Base-by-base conservation (phyloP, 768 basidiomycete species). In the Tricholoma terreum region DNA sequence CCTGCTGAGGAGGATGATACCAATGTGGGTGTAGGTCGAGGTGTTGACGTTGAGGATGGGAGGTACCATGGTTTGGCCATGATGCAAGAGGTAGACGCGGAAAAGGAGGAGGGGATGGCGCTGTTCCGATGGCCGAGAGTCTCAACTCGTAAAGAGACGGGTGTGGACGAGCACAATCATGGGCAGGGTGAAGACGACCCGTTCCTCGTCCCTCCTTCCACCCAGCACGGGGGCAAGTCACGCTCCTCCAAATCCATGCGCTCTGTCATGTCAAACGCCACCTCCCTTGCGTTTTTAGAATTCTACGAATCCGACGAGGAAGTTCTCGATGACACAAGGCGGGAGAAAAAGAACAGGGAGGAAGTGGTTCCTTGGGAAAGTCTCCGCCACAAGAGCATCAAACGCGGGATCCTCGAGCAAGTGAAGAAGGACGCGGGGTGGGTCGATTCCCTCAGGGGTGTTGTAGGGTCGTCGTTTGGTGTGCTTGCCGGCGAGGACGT, bases 381-480 rank as follows among this genome's bases (percentile, higher is more conserved):
- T 30, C 67, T 80, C 17, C 73, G 79, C 6, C 79, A 80, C 60
- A 79, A 76, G 63, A 80, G 79, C 60, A 82, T 83, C 63, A 77
- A 80, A 50, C 78, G 81, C 8, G 78, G 74, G 9, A 79, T 84
- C 33, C 64, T 83, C 46, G 79, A 77, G 55, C 65, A 74, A 30
- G 73, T 75, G n/a, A 61, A 72, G 69, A 60, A 69, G 61, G 74
- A 73, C 61, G 70, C 67, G 15, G 63, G 63, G 19, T 70, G 69
- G 62, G 68, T 71, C 52, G 67, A 74, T 48, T 72, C 68, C 5
- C 67, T 72, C 4, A 64, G 73, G 34, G 65, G 67, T 14, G 59
- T 58, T 8, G 61, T 62, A 19, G 61, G 61, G 3, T 63, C 64
- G 34, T 54, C 60, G 54, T 48, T 63, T 58, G 55, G 56, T 54